Evolutionary conservation across 352 stramenopile genomes (phyloP), one percentile per base, ranked within the genome.

Genomic region (Phytophthora niederhauseri): DNA sequence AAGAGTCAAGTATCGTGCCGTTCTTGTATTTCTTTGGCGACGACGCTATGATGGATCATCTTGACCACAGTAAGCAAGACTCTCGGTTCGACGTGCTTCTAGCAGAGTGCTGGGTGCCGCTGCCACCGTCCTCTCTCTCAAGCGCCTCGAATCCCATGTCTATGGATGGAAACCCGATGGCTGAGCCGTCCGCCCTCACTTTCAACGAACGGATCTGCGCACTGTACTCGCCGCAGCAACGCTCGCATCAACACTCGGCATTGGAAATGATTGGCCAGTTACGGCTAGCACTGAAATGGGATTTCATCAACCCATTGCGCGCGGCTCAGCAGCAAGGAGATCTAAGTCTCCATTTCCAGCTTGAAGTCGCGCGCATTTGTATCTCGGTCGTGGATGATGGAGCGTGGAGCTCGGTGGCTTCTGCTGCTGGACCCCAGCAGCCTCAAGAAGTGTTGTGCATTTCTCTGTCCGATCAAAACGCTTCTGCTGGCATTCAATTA

Each of bases 1-100:
- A 96, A 41, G 88, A 96, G 61, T 88, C 86, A 34, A 96, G 88
- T 68, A 88, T 96, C 15, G 84, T 96, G 30, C 88, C 88, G 3
- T 96, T 96, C 64, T 68, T 96, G 20, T 96, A 96, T 57, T 96
- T 96, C 68, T 96, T 96, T 58, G 88, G 88, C 6, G 88, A 96
- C 20, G 88, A 96, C 61, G 76, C 77, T 17, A 96, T 90, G 68
- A 92, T 96, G 86, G 88, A 96, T 58, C 84, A 92, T 68, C 69
- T 96, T 36, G 86, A 96, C 58, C 88, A 94, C 63, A 93, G 84
- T 72, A 94, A 94, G 56, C 85, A 94, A 64, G 86, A 96, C 49
- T 90, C 83, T 8, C 81, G 87, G 3, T 93, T 93, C 38, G 88
- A 96, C 38, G 75, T 80, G 48, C 74, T 96, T 14, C 52, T 96